Conservation (phyloP, 2,329 filamentous ascomycete genomes). For the Aspergillus latus region DNA sequence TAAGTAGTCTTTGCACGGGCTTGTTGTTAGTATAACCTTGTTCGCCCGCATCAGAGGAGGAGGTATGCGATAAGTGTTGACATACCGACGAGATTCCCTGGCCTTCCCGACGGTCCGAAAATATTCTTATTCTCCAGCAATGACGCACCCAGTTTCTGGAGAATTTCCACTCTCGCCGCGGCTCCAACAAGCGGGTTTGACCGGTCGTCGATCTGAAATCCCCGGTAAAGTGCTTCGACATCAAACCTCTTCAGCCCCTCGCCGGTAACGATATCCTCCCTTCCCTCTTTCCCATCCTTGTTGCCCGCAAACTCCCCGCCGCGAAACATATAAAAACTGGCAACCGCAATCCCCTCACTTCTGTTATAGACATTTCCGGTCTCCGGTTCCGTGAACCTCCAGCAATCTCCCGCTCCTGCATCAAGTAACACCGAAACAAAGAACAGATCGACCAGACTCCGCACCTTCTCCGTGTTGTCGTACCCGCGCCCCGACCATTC, state of each 20-base stretch:
- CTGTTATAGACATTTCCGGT: conserved; percentile 35
- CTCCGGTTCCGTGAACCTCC: conserved; percentile 48
- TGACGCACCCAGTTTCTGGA: conserved; percentile 47
- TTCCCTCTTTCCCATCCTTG: background rate
- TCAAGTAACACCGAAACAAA: conserved; percentile 61
- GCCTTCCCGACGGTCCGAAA: conserved; percentile 47
- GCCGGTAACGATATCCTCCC: conserved; percentile 2
- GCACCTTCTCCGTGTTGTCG: conserved; percentile 51
- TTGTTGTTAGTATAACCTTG: background rate
- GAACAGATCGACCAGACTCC: conserved; percentile 61
- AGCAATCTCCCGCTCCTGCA: conserved; percentile 54
- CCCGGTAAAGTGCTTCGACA: conserved; percentile 33
- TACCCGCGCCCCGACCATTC: conserved; percentile 46
- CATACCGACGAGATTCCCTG: conserved; percentile 52
- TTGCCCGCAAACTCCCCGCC: conserved; percentile 38
- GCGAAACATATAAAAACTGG: conserved; percentile 53
- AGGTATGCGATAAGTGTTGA: background rate
- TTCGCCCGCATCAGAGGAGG: background rate
- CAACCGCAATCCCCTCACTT: conserved; percentile 55
- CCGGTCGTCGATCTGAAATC: conserved; percentile 47
- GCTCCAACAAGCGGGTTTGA: conserved; percentile 51
- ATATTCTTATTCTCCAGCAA: conserved; percentile 40
- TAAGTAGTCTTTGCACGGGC: conserved; percentile 41
- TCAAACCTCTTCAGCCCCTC: conserved; percentile 28
- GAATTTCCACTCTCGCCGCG: conserved; percentile 43